These are phyloP conservation scores for Globisporangium nagaii DNA, from an alignment of 352 stramenopile species.

Conservation along the genomic window DNA sequence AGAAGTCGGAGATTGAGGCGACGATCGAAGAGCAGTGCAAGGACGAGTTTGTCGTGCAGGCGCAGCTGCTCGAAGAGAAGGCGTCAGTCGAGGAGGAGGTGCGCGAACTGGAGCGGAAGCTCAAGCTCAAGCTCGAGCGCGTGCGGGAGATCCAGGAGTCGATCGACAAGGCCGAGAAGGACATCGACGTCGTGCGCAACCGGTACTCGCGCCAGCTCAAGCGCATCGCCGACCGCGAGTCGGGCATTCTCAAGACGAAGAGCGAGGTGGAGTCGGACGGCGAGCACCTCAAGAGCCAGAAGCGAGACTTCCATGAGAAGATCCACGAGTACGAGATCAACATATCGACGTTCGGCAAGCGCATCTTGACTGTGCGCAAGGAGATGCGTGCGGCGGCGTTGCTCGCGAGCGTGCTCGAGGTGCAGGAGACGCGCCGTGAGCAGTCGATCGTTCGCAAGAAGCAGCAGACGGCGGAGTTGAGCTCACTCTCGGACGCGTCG, in stretches of 20 bases:
- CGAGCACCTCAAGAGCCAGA: constrained; percentile 51
- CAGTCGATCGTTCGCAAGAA: constrained; percentile 69
- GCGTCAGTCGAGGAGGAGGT: constrained; percentile 64
- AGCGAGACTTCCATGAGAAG: constrained; percentile 44
- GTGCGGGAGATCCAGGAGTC: constrained; percentile 55
- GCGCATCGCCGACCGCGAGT: constrained; percentile 69
- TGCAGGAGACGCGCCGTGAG: constrained; percentile 65
- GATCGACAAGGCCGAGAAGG: constrained; percentile 66
- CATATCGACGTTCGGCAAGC: constrained; percentile 52
- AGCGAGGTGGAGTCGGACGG: constrained; percentile 65
- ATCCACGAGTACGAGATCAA: constrained; percentile 43
- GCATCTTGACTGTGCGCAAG: constrained; percentile 53
- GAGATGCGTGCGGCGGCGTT: constrained; percentile 65
- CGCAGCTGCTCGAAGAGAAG: constrained; percentile 53
- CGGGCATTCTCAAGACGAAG: constrained; percentile 69
- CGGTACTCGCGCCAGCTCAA: constrained; percentile 77
- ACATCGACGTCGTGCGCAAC: constrained; percentile 69
- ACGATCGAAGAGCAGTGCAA: constrained; percentile 78
- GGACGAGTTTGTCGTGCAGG: constrained; percentile 46
- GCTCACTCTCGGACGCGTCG: constrained; percentile 56
- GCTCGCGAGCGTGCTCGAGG: constrained; percentile 58
- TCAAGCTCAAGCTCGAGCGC: constrained; percentile 54
- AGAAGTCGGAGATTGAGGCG: constrained; percentile 72
- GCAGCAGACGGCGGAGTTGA: constrained; percentile 65
- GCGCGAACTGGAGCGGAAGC: constrained; percentile 55